These are phyloP conservation scores for Isoetes taiwanensis DNA, from an alignment of 75 land plant species.

Conservation along the genomic window DNA sequence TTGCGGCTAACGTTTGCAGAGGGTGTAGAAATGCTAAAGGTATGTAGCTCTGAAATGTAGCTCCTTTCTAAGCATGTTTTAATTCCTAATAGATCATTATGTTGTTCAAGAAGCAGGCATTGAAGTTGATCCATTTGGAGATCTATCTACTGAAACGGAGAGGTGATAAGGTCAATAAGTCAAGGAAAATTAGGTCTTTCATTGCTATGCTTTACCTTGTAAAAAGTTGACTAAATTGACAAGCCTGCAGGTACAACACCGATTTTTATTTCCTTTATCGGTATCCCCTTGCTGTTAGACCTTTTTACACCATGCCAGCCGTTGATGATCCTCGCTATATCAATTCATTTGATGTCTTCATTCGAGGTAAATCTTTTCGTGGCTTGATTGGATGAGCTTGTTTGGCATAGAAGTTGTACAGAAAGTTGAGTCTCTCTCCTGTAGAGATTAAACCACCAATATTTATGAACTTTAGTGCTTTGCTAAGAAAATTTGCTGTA, in stretches of 20 bases:
- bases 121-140: conserved; percentile 75
- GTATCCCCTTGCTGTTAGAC: conserved; percentile 83
- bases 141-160: conserved; percentile 76
- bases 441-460: no score
- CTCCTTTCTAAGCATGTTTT: no score
- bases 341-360: conserved; percentile 94
- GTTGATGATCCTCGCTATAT: conserved; percentile 50
- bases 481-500: no score
- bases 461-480: no score
- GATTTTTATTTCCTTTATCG: conserved; percentile 90
- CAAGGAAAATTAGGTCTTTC: conserved; percentile 44
- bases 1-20: conserved; percentile 70
- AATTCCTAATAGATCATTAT: neutral
- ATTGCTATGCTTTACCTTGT: neutral
- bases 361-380: conserved; percentile 43
- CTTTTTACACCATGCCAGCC: conserved; percentile 91
- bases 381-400: neutral
- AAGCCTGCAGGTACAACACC: conserved; percentile 65
- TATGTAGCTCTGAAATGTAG: no score
- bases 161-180: conserved; percentile 64
- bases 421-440: no score
- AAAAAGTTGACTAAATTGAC: no score
- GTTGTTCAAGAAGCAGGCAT: conserved; percentile 66
- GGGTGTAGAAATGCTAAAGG: conserved; percentile 78
- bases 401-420: neutral